Percentiles rank a stretch among this genome's conserved stretches.
phyloP scores from a whole-genome alignment of 148 eudicot genomes.

The Camellia lanceoleosa region DNA sequence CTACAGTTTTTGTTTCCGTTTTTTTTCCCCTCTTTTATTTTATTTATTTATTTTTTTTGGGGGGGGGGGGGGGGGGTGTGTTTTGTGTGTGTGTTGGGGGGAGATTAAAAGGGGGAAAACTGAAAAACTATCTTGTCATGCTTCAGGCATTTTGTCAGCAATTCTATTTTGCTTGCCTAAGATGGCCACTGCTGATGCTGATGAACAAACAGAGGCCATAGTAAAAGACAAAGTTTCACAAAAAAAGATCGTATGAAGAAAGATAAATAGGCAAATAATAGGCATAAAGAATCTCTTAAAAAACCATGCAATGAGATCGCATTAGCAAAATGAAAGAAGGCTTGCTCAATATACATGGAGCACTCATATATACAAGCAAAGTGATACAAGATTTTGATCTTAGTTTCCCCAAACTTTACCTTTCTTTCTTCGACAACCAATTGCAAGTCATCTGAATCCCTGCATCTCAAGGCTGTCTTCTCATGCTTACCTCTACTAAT shows the following conservation, averaged over 20 bases:
- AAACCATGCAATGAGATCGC: conserved; percentile 8
- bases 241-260: conserved; percentile 1
- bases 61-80: no score
- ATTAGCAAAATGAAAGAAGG: conserved; percentile 9
- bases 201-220: neutral
- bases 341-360: conserved; percentile 22
- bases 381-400: conserved; percentile 22
- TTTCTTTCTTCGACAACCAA: conserved; percentile 32
- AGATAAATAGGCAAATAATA: neutral
- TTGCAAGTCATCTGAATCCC: conserved; percentile 24
- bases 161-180: neutral
- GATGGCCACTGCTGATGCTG: neutral
- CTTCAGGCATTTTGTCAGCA: neutral
- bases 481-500: conserved; percentile 13
- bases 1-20: no score
- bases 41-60: no score
- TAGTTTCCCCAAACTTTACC: conserved; percentile 36
- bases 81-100: no score
- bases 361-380: conserved; percentile 19
- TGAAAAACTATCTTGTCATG: neutral
- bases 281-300: neutral
- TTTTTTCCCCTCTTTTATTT: neutral
- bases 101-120: neutral
- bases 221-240: neutral
- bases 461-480: conserved; percentile 19